Evolutionary conservation across 169 alveolate genomes (phyloP).

Genomic region (Plasmodium cynomolgi): DNA sequence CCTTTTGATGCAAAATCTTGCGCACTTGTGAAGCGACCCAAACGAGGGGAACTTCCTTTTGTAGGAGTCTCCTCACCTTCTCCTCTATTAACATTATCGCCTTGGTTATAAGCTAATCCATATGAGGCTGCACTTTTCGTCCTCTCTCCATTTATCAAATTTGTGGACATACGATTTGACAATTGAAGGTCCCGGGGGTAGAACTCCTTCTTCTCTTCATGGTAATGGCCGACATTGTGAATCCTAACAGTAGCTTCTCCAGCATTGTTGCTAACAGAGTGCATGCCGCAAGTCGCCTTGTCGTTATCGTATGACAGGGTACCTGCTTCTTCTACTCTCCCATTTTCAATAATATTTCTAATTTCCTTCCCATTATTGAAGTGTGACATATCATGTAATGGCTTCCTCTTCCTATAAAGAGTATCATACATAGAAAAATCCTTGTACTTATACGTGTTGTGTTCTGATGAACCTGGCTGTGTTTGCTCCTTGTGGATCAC

Average conservation of each 20-base stretch:
- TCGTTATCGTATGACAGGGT: neutral
- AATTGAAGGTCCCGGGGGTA: neutral
- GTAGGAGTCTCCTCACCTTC: neutral
- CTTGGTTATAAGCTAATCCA: neutral
- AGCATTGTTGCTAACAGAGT: neutral
- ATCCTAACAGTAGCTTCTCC: neutral
- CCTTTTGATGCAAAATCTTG: neutral
- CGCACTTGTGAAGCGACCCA: neutral
- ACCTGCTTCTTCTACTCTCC: neutral
- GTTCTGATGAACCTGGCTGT: neutral
- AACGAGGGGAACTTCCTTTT: neutral
- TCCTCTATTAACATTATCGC: neutral
- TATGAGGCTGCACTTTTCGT: neutral
- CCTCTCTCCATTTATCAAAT: neutral
- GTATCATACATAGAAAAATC: neutral
- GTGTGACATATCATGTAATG: neutral
- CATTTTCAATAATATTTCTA: neutral
- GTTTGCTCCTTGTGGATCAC: neutral
- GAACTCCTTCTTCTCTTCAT: neutral
- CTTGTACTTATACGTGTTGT: neutral
- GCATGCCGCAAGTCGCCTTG: neutral
- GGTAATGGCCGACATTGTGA: neutral
- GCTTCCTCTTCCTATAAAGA: neutral
- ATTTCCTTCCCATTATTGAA: neutral
- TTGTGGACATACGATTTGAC: neutral